Evolutionary conservation across 768 basidiomycete species (phyloP).

Genomic region (Stropharia rugosoannulata): DNA sequence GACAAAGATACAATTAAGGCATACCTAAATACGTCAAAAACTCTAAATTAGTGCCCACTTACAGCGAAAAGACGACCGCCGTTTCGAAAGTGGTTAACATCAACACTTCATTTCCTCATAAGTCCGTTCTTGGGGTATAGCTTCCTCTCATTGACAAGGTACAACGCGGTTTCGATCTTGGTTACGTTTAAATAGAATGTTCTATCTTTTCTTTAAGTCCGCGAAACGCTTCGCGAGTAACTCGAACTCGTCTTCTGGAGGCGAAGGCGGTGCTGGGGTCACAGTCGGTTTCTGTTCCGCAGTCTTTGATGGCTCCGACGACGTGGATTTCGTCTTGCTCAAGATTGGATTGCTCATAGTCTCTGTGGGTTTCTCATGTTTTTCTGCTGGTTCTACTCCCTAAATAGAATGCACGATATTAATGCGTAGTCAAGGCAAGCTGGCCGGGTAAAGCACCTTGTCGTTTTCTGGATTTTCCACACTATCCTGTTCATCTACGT

Average conservation of each 20-base stretch:
- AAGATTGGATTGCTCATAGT: neutral
- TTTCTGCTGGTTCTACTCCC: neutral
- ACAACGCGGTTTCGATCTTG: neutral
- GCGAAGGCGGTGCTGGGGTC: constrained; percentile 16
- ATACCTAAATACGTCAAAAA: too few species aligned
- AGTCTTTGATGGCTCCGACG: constrained; percentile 18
- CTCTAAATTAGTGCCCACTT: too few species aligned
- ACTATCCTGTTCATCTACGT: neutral
- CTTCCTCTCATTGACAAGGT: too few species aligned
- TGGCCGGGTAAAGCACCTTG: neutral
- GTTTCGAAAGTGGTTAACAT: too few species aligned
- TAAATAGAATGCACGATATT: neutral
- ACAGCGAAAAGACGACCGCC: too few species aligned
- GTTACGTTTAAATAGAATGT: neutral
- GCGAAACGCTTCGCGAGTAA: constrained; percentile 79
- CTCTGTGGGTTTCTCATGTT: neutral
- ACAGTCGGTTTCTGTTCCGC: constrained; percentile 17
- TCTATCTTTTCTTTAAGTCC: constrained; percentile 77
- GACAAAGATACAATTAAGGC: too few species aligned
- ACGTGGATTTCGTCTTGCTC: constrained; percentile 11
- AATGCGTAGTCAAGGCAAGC: neutral
- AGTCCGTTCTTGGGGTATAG: too few species aligned
- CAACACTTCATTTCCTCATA: too few species aligned
- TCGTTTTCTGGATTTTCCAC: neutral
- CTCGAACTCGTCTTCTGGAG: constrained; percentile 70